Evolutionary conservation across 345 rosid species (phyloP), one percentile per base, ranked within the genome.

Genomic region (Cardiospermum halicacabum): DNA sequence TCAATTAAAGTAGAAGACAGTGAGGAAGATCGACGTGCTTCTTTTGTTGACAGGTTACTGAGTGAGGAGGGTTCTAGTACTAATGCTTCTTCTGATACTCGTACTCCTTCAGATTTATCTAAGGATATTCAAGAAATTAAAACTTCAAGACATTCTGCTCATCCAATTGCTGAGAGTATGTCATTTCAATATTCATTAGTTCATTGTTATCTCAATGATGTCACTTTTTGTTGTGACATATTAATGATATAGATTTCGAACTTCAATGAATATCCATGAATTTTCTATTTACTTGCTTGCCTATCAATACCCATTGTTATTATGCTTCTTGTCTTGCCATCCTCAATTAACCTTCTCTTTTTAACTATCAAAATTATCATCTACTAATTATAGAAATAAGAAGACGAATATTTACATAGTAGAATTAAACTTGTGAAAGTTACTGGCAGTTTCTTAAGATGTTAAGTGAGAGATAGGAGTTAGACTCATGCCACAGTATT

Each of bases 11-110:
- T 74, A 48, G 83, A 73, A 75, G 85, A 75, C 60, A 65, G 26
- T 22, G 87, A 80, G 72, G 92, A 87, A 66, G 81, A 84, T 49
- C 79, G 95, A 54, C 80, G 93, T 67, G 82, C 82, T 67, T 85
- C 74, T 72, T 92, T 92, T 85, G 96, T 89, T 60, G 85, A 87
- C 60, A 62, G 73, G 69, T 73, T 92, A 74, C 72, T 87, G 82
- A 81, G 72, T 66, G 53, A 74, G 4, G 85, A 83, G 31, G 71
- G 47, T 69, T 72, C 77, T 65, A 67, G 69, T 70, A 70, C 83
- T 63, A 36, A 60, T 40, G 32, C 68, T 65, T 63, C 69, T 13
- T 61, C 32, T 27, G 64, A 69, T 53, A 48, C 69, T 0, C 51
- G n/a, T 58, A 69, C 66, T 64, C 55, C 56, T 66, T 57, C 78